Evolutionary conservation across 2,329 filamentous ascomycete genomes (phyloP).

Genomic region (Fusarium algeriense): DNA sequence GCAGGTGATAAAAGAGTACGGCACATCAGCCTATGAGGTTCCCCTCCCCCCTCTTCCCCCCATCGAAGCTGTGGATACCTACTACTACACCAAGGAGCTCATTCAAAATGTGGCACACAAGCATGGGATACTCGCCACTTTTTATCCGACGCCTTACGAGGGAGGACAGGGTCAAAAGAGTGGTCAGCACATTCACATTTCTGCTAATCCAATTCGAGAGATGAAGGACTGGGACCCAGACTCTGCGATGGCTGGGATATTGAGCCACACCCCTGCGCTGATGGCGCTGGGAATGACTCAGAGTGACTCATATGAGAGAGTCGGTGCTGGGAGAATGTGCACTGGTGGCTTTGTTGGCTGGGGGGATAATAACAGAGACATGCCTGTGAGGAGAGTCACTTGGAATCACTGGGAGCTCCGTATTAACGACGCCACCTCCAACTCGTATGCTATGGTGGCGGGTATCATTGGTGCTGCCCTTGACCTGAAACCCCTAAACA

Average conservation of each 20-base stretch:
- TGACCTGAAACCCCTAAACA: background rate
- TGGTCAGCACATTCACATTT: constrained; percentile 22
- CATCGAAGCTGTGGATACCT: constrained; percentile 1
- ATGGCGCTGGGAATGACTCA: constrained; percentile 1
- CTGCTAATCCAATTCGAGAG: background rate
- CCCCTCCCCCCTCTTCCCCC: constrained; percentile 10
- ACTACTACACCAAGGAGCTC: background rate
- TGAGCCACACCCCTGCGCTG: constrained; percentile 8
- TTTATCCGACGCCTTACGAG: constrained; percentile 6
- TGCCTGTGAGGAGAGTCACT: constrained; percentile 12
- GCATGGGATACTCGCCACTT: background rate
- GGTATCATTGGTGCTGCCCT: background rate
- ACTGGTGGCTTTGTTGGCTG: constrained; percentile 1
- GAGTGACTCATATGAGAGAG: constrained; percentile 5
- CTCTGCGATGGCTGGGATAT: background rate
- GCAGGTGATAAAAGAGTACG: constrained; percentile 16
- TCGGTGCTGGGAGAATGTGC: background rate
- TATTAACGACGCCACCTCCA: constrained; percentile 5
- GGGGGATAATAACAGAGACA: constrained; percentile 16
- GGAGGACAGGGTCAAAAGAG: constrained; percentile 2
- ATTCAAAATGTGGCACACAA: background rate
- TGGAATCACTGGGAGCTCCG: constrained; percentile 18
- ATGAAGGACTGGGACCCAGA: background rate
- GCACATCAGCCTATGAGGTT: constrained; percentile 5
- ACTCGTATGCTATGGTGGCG: constrained; percentile 10